These are phyloP conservation scores for Suillus cothurnatus DNA, from an alignment of 768 basidiomycete genomes.

Conservation along the genomic window DNA sequence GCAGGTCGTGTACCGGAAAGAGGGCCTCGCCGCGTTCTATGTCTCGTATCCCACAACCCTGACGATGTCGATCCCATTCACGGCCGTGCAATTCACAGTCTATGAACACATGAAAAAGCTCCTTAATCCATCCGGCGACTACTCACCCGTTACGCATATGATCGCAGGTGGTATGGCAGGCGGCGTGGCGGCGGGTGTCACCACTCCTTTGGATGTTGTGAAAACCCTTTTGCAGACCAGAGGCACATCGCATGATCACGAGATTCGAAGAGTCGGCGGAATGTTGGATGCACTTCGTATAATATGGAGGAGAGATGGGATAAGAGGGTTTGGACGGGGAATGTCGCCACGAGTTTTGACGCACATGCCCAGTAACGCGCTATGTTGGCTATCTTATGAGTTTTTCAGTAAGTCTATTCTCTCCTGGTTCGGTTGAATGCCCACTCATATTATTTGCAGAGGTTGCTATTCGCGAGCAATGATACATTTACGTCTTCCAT, in stretches of 20 bases:
- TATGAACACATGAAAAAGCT: slow-evolving; percentile 91
- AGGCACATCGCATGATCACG: slow-evolving; percentile 81
- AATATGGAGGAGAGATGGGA: slow-evolving; percentile 84
- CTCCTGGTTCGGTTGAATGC: slow-evolving; percentile 1
- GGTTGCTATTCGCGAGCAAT: slow-evolving; percentile 58
- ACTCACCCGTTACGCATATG: slow-evolving; percentile 94
- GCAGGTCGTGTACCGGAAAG: slow-evolving; percentile 76
- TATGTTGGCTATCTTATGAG: slow-evolving; percentile 98
- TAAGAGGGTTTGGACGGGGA: slow-evolving; percentile 85
- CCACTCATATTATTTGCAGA: slow-evolving; percentile 40
- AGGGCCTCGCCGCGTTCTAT: slow-evolving; percentile 93
- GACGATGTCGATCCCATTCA: slow-evolving; percentile 96
- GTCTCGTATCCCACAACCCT: slow-evolving; percentile 98
- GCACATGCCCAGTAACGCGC: slow-evolving; percentile 94
- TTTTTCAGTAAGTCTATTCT: slow-evolving; percentile 84
- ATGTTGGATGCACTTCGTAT: slow-evolving; percentile 88
- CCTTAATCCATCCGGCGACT: slow-evolving; percentile 82
- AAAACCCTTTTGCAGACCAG: slow-evolving; percentile 97
- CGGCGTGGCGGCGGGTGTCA: slow-evolving; percentile 91
- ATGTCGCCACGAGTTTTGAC: slow-evolving; percentile 91
- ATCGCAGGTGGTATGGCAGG: slow-evolving; percentile 91
- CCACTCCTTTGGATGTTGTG: slow-evolving; percentile 95
- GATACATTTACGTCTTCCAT: slow-evolving; percentile 13
- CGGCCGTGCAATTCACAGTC: slow-evolving; percentile 95
- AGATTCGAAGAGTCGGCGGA: slow-evolving; percentile 82